Base-by-base conservation (phyloP, 2,329 filamentous ascomycete genomes). In the Bipolaris bicolor region DNA sequence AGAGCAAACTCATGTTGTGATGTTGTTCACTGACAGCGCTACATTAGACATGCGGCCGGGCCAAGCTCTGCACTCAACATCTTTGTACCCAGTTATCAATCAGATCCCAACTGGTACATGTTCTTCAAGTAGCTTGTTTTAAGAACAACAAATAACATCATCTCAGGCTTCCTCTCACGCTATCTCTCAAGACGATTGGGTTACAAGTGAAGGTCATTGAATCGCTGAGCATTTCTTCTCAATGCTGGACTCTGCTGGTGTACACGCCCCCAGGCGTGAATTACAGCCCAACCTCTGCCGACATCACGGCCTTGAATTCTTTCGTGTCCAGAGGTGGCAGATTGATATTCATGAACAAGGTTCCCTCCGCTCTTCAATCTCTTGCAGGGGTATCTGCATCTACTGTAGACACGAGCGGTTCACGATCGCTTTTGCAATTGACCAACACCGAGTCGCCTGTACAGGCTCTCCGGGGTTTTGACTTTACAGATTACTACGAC, bases 311-410 rank as follows among this genome's bases (percentile, higher is more conserved):
- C 5, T 45, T 57, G 33, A 54, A 31, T 5, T 57, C 55, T 1
- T 57, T 57, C 24, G 55, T 57, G 31, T 3, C 45, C 31, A 54
- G 36, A 24, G 55, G 55, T n/a, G 55, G 55, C 36, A 45, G 18
- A 4, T 29, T 57, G n/a, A 49, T 57, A n/a, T 57, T 57, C 31
- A 57, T 57, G 55, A 57, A 33, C 39, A 15, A 37, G 31, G 55
- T 57, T n/a, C 55, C 55, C 3, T 33, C 44, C 7, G 31, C 44
- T 18, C 55, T 57, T 29, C 55, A 54, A 45, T 6, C 39, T 13
- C 55, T 57, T 22, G 55, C 55, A 7, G 55, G 55, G 16, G 24
- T 57, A 4, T 39, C 55, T 45, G 55, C 55, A 13, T 57, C 55
- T 11, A 49, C 18, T 7, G 18, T 49, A 49, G 55, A 57, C 39